These are phyloP conservation scores for Prototheca wickerhamii DNA, from an alignment of 163 green algal genomes.

Conservation along the genomic window DNA sequence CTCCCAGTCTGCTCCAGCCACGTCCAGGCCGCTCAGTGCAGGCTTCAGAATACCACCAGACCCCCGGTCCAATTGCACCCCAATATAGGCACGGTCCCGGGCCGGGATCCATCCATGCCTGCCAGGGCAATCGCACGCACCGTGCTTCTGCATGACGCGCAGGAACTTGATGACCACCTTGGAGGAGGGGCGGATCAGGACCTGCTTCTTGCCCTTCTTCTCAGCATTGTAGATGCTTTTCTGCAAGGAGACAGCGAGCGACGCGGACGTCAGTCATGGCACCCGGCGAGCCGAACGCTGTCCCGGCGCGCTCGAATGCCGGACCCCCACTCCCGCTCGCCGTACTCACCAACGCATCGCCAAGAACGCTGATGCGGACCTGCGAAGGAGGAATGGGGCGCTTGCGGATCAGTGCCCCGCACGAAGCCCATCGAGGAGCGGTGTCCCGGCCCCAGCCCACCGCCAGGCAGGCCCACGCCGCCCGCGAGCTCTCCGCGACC, in stretches of 20 bases:
- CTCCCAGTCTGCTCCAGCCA: too few relatives aligned
- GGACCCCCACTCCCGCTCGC: background rate
- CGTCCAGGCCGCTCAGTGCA: too few relatives aligned
- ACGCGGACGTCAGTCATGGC: background rate
- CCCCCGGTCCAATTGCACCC: too few relatives aligned
- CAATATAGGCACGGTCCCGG: too few relatives aligned
- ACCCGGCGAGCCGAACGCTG: background rate
- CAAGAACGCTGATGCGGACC: constrained; percentile 83
- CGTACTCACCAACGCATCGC: constrained; percentile 61
- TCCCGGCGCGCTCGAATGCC: background rate
- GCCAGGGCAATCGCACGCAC: constrained; percentile 27
- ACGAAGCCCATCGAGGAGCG: background rate
- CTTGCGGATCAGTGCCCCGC: too few relatives aligned
- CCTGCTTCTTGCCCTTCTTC: constrained; percentile 97
- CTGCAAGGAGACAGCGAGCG: constrained; percentile 8
- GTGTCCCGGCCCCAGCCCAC: background rate
- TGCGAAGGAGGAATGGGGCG: background rate
- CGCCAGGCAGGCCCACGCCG: background rate
- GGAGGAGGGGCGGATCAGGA: constrained; percentile 88
- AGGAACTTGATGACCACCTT: constrained; percentile 99
- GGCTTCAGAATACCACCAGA: too few relatives aligned
- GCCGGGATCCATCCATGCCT: too few relatives aligned
- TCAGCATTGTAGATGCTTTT: constrained; percentile 99
- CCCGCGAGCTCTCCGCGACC: background rate
- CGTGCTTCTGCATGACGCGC: constrained; percentile 98